phyloP scores from a whole-genome alignment of 2,329 filamentous ascomycete genomes.

The Emmonsia crescens region DNA sequence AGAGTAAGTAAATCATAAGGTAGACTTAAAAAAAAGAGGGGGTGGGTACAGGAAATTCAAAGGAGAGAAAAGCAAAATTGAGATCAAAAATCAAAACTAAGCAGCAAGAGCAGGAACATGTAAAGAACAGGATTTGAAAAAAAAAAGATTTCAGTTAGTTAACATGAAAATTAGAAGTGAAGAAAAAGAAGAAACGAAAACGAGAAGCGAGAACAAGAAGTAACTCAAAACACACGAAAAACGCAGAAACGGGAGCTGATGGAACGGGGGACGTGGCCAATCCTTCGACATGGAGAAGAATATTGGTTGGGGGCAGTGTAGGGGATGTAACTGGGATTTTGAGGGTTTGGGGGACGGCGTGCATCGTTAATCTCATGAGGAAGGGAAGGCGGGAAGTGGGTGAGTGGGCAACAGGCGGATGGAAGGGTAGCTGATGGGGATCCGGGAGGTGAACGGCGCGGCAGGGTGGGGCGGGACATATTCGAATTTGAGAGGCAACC shows the following conservation, averaged over 20 bases:
- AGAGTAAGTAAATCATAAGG: conserved; percentile 5
- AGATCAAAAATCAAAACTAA: too few relatives aligned
- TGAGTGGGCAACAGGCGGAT: background rate
- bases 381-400: background rate
- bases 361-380: conserved; percentile 4
- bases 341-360: conserved; percentile 3
- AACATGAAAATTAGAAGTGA: background rate
- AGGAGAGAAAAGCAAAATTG: conserved; percentile 6
- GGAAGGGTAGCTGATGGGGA: background rate
- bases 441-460: background rate
- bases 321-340: background rate
- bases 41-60: conserved; percentile 16
- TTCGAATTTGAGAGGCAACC: background rate
- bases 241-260: conserved; percentile 2
- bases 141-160: background rate
- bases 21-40: conserved; percentile 13
- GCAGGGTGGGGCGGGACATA: background rate
- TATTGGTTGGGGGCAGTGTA: background rate
- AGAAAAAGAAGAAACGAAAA: background rate
- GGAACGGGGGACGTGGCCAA: background rate
- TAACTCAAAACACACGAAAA: too few relatives aligned
- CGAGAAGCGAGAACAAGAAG: background rate
- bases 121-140: background rate
- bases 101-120: conserved; percentile 4
- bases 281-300: conserved; percentile 7